These are phyloP conservation scores for Hypoxylon intermedium DNA, from an alignment of 495 filamentous ascomycete genomes.

Conservation along the genomic window DNA sequence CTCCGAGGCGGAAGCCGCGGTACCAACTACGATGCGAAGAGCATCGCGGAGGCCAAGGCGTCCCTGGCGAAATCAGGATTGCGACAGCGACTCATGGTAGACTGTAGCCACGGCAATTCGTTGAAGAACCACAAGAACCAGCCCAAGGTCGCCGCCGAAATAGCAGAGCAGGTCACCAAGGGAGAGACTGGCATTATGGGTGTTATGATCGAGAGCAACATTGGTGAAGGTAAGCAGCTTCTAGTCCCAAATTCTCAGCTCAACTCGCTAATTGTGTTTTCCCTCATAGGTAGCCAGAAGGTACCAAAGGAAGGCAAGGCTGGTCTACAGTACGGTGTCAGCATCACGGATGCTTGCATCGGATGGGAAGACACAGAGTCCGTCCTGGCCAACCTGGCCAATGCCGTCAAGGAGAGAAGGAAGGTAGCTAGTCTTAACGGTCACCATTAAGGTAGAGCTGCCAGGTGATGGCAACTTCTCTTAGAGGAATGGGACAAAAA, in stretches of 20 bases:
- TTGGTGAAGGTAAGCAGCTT: constrained; percentile 76
- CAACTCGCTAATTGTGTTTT: constrained; percentile 4
- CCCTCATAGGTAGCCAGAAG: constrained; percentile 78
- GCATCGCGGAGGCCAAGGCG: constrained; percentile 76
- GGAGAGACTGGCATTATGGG: constrained; percentile 93
- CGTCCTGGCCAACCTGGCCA: constrained; percentile 79
- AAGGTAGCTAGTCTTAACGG: constrained; percentile 48
- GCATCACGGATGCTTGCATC: constrained; percentile 98
- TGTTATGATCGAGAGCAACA: constrained; percentile 98
- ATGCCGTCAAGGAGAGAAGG: constrained; percentile 75
- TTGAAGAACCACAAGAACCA: constrained; percentile 97
- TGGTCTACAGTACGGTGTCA: constrained; percentile 91
- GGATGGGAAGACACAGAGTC: constrained; percentile 89
- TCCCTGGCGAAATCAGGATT: constrained; percentile 71
- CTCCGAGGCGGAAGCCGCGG: constrained; percentile 91
- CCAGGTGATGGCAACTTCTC: not conserved
- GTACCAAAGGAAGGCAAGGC: constrained; percentile 87
- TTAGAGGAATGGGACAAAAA: not conserved
- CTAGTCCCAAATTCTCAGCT: not conserved
- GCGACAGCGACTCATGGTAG: constrained; percentile 86
- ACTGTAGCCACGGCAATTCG: constrained; percentile 97
- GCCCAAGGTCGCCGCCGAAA: constrained; percentile 83
- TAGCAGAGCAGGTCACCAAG: constrained; percentile 83
- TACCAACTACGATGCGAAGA: constrained; percentile 90
- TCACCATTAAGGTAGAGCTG: not conserved